These are phyloP conservation scores for Phyllosticta citriasiana DNA, from an alignment of 2,329 filamentous ascomycete genomes.

Conservation along the genomic window DNA sequence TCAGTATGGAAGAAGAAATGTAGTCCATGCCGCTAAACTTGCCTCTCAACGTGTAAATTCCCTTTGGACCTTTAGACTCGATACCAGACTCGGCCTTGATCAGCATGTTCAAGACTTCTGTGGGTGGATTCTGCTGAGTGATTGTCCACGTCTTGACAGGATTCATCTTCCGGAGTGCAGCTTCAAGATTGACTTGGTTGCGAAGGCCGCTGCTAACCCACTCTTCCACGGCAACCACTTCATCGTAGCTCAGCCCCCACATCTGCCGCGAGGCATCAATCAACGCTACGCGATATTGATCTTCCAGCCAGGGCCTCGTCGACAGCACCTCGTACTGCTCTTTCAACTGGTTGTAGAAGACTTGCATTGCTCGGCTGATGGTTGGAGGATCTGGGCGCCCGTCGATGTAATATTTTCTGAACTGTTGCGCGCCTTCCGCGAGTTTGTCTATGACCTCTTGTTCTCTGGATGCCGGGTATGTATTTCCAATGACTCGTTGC, in stretches of 20 bases:
- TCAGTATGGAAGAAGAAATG: neutral
- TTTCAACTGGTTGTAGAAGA: neutral
- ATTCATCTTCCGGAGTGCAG: neutral
- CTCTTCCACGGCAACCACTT: neutral
- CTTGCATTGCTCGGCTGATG: neutral
- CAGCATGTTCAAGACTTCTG: neutral
- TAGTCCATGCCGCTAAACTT: neutral
- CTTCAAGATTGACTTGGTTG: neutral
- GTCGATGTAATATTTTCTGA: neutral
- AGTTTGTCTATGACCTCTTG: neutral
- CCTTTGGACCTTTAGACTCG: neutral
- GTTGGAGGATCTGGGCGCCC: neutral
- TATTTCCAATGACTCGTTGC: neutral
- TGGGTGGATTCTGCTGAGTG: neutral
- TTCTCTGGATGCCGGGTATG: neutral
- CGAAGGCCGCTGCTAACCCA: neutral
- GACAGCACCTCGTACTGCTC: neutral
- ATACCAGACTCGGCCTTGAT: neutral
- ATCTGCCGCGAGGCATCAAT: neutral
- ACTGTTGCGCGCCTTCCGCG: neutral
- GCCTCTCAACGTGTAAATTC: neutral
- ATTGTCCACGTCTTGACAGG: neutral
- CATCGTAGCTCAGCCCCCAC: neutral
- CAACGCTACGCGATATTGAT: neutral
- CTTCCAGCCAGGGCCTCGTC: neutral